These are phyloP conservation scores for Lasiosphaeria ovina DNA, from an alignment of 495 filamentous ascomycete genomes.

Conservation along the genomic window DNA sequence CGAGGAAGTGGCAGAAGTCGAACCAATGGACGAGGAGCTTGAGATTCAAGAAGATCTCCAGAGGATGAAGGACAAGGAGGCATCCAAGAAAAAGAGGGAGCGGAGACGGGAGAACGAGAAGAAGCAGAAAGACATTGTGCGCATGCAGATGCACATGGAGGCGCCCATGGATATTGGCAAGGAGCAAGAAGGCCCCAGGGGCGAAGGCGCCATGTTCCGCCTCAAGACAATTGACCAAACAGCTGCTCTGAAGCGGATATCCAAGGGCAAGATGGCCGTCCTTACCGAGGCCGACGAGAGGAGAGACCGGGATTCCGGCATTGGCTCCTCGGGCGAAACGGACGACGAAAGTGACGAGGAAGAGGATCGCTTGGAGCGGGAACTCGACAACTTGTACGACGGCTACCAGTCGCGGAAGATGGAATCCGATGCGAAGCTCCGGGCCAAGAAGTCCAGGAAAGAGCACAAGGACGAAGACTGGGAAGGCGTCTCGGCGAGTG, in stretches of 20 bases:
- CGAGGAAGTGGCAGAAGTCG: conserved; percentile 77
- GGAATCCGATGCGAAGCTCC: conserved; percentile 76
- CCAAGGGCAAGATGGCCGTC: conserved; percentile 72
- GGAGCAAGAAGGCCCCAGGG: conserved; percentile 77
- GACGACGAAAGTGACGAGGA: conserved; percentile 72
- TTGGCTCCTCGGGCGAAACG: conserved; percentile 51
- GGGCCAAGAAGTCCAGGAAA: conserved; percentile 82
- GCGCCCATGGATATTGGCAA: conserved; percentile 93
- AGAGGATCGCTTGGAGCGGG: conserved; percentile 73
- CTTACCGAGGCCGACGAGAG: conserved; percentile 52
- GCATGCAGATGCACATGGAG: conserved; percentile 96
- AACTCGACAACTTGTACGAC: conserved; percentile 84
- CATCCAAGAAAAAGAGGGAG: conserved; percentile 71
- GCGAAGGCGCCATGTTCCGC: conserved; percentile 77
- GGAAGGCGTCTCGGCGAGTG: conserved; percentile 79
- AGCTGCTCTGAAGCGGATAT: conserved; percentile 65
- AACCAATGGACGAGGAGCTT: conserved; percentile 90
- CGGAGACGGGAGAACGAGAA: conserved; percentile 81
- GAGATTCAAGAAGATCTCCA: conserved; percentile 84
- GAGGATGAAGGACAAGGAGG: conserved; percentile 73
- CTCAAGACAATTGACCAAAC: conserved; percentile 76
- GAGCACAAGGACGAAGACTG: conserved; percentile 84
- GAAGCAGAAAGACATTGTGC: conserved; percentile 84
- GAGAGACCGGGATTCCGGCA: conserved; percentile 59
- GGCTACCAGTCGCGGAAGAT: conserved; percentile 78